Base-by-base conservation (phyloP, 2,329 filamentous ascomycete species). In the Alternaria arborescens region DNA sequence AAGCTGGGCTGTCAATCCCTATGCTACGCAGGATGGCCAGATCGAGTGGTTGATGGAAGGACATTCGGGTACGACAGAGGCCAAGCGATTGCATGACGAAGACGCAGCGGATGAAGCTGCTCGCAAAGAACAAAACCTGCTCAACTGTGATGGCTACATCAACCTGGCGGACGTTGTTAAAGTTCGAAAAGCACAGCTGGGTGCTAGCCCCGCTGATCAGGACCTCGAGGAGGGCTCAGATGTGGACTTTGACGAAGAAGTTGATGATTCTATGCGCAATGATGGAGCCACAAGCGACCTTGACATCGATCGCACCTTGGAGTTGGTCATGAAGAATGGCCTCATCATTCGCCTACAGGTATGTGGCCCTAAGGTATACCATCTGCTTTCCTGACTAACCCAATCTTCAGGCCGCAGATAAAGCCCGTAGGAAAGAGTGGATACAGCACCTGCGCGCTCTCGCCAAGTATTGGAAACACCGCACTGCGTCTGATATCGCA, bases 131-230 rank as follows among this genome's bases (percentile, higher is more conserved):
- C 82, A 87, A 64, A 87, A 88, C 55, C 75, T 90, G 48, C 75
- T 83, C 50, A 80, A 85, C 58, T 81, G 86, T n/a, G 87, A 91
- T 62, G 86, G 88, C 8, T 88, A 88, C 72, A 85, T 91, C 71
- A 83, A 91, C 71, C 75, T 91, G 36, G 84, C 83, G 58, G 81
- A 85, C 60, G 83, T 90, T 12, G 75, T 79, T 11, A 82, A 85
- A 65, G 85, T 90, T 14, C 85, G 87, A n/a, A 80, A 83, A 61
- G 83, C 87, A 24, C 77, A 79, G 41, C 78, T 81, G 46, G 84
- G 84, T n/a, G 83, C 82, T 20, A 81, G 78, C 16, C 78, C 83
- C n/a, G 83, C 80, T 0, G 86, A 89, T 58, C 80, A 83, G 5
- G 79, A 82, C 26, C 75, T 87, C n/a, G 80, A 83, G 30, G 68